A percentile compares a stretch with the other conserved stretches of the same genome.
These are phyloP conservation scores for Talaromyces sp. DNA, from an alignment of 2,329 filamentous ascomycete genomes.

Conservation along the genomic window DNA sequence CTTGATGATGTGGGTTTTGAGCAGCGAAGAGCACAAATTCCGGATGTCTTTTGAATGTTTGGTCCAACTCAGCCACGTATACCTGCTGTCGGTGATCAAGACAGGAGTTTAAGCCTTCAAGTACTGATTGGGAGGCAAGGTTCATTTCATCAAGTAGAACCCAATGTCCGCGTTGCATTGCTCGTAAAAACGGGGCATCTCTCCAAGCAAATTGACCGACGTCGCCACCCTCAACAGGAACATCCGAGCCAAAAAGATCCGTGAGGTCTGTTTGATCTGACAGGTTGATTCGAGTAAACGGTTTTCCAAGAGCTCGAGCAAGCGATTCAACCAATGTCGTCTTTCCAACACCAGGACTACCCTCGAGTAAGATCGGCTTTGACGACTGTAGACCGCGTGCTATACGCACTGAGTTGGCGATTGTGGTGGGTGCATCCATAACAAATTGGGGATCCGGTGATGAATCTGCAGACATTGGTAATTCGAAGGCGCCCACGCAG, in stretches of 20 bases:
- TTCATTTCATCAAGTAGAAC: constrained; percentile 99
- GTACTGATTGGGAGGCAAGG: constrained; percentile 88
- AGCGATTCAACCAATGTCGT: constrained; percentile 87
- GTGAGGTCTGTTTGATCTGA: constrained; percentile 98
- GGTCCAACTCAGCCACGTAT: constrained; percentile 90
- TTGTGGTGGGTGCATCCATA: constrained; percentile 84
- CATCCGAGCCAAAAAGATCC: constrained; percentile 94
- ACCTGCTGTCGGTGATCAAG: constrained; percentile 94
- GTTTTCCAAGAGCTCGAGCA: constrained; percentile 71
- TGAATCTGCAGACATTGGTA: constrained; percentile 50
- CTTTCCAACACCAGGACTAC: constrained; percentile 96
- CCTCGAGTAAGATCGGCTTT: constrained; percentile 91
- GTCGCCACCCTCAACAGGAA: constrained; percentile 86
- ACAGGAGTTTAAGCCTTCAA: constrained; percentile 94
- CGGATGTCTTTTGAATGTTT: constrained; percentile 83
- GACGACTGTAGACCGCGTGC: constrained; percentile 80
- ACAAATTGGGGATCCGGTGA: constrained; percentile 61
- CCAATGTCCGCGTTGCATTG: constrained; percentile 97
- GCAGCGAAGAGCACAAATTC: constrained; percentile 94
- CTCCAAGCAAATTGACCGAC: constrained; percentile 92
- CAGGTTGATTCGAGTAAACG: constrained; percentile 88
- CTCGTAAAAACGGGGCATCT: constrained; percentile 89
- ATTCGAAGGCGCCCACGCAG: constrained; percentile 68
- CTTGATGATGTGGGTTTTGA: constrained; percentile 96
- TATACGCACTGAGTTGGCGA: constrained; percentile 83